A percentile compares a stretch with the other conserved stretches of the same genome.
phyloP scores from a whole-genome alignment of 345 rosid species.

The Citrus sinensis region DNA sequence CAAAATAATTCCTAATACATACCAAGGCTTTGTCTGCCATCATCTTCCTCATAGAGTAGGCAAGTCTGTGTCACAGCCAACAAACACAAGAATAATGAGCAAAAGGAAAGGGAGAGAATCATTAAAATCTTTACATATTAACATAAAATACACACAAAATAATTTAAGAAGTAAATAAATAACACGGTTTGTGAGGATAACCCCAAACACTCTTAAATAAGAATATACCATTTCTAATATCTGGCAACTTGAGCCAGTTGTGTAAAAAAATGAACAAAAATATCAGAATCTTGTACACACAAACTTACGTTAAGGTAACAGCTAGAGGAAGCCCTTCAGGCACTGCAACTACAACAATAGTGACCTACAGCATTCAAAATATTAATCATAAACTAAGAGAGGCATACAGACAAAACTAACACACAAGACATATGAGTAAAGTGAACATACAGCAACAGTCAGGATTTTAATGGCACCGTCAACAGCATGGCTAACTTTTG shows the following conservation, averaged over 20 bases:
- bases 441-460: slow-evolving; percentile 78
- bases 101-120: not conserved
- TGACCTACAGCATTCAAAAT: slow-evolving; percentile 52
- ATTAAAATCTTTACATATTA: not conserved
- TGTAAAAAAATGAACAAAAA: not conserved
- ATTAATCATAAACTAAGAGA: slow-evolving; percentile 9
- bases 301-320: slow-evolving; percentile 89
- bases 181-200: not conserved
- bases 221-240: not conserved
- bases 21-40: slow-evolving; percentile 99
- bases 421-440: not conserved
- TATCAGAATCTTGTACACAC: not conserved
- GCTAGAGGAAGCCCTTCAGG: slow-evolving; percentile 99
- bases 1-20: slow-evolving; percentile 20
- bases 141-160: too few species aligned
- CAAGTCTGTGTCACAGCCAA: slow-evolving; percentile 52
- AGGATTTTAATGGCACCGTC: slow-evolving; percentile 75
- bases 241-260: not conserved
- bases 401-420: not conserved
- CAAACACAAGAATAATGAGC: not conserved
- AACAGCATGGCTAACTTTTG: slow-evolving; percentile 49
- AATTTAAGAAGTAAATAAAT: not conserved
- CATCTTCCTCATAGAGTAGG: slow-evolving; percentile 98
- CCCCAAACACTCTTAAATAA: not conserved
- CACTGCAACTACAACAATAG: slow-evolving; percentile 96